These are phyloP conservation scores for Pyrenopolyporus hunteri DNA, from an alignment of 495 filamentous ascomycete species.

Conservation along the genomic window DNA sequence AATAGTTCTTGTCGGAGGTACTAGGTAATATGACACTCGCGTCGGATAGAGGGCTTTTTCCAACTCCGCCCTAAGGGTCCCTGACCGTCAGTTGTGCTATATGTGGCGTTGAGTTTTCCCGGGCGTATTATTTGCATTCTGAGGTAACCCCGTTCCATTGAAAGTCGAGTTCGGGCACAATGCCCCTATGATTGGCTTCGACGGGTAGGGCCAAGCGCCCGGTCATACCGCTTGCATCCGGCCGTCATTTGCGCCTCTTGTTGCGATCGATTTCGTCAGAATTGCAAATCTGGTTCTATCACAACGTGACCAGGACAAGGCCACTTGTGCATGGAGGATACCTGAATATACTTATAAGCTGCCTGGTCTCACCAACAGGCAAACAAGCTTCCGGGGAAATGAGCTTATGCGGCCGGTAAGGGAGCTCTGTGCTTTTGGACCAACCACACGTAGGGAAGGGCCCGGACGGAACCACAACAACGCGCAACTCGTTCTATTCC, in stretches of 20 bases:
- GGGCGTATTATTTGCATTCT: constrained; percentile 18
- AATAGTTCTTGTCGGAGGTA: constrained; percentile 22
- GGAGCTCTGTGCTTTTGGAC: constrained; percentile 5
- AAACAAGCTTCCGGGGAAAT: constrained; percentile 31
- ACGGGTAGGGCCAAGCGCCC: constrained; percentile 17
- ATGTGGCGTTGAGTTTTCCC: constrained; percentile 17
- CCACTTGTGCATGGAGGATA: constrained; percentile 14
- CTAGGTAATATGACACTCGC: constrained; percentile 13
- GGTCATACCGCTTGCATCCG: constrained; percentile 14
- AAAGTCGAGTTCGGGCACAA: constrained; percentile 14
- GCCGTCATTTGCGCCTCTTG: constrained; percentile 20
- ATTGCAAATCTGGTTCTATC: constrained; percentile 28
- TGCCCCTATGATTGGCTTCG: constrained; percentile 14
- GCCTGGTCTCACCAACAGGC: constrained; percentile 11
- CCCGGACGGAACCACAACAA: background rate
- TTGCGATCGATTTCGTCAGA: constrained; percentile 38
- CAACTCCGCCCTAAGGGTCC: constrained; percentile 11
- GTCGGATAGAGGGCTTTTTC: constrained; percentile 15
- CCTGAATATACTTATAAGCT: no score
- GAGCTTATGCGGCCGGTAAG: constrained; percentile 18
- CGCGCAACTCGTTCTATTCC: background rate
- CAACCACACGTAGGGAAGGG: constrained; percentile 12
- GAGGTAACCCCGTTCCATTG: constrained; percentile 15
- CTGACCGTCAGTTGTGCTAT: constrained; percentile 6
- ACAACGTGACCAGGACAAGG: constrained; percentile 12